Evolutionary conservation across 2,329 filamentous ascomycete genomes (phyloP).

Genomic region (Acarospora socialis): DNA sequence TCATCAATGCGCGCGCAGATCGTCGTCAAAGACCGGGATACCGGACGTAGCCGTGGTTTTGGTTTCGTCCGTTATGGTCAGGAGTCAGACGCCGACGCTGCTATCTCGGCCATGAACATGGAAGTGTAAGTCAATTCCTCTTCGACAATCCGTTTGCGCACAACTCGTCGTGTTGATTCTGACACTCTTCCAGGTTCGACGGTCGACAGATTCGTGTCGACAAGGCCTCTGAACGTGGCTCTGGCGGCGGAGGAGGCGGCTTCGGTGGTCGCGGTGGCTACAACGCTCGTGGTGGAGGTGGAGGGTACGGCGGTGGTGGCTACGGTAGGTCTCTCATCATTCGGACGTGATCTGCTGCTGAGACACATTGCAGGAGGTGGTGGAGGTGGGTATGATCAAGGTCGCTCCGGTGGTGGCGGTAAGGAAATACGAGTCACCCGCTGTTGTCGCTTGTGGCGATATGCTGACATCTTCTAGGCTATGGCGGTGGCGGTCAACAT

Average conservation of each 20-base stretch:
- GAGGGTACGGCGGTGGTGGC: slow-evolving; percentile 20
- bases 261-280: slow-evolving; percentile 32
- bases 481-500: slow-evolving; percentile 17
- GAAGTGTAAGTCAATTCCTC: slow-evolving; percentile 53
- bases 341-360: no score
- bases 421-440: no score
- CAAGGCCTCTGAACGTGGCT: slow-evolving; percentile 72
- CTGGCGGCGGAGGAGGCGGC: slow-evolving; percentile 41
- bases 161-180: slow-evolving; percentile 13
- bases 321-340: slow-evolving; percentile 17
- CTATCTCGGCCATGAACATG: slow-evolving; percentile 72
- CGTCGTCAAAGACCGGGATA: slow-evolving; percentile 95
- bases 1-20: slow-evolving; percentile 49
- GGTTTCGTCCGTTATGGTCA: slow-evolving; percentile 78
- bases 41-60: slow-evolving; percentile 90
- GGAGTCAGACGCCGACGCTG: slow-evolving; percentile 60
- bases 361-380: slow-evolving; percentile 8
- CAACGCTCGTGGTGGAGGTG: slow-evolving; percentile 26
- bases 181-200: slow-evolving; percentile 54
- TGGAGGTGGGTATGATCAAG: slow-evolving; percentile 16
- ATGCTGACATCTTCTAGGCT: no score
- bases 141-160: not conserved
- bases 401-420: slow-evolving; percentile 2
- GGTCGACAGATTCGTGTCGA: slow-evolving; percentile 90
- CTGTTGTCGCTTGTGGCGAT: no score